Evolutionary conservation across 2,329 filamentous ascomycete species (phyloP).

Genomic region (Bretziella fagacearum): DNA sequence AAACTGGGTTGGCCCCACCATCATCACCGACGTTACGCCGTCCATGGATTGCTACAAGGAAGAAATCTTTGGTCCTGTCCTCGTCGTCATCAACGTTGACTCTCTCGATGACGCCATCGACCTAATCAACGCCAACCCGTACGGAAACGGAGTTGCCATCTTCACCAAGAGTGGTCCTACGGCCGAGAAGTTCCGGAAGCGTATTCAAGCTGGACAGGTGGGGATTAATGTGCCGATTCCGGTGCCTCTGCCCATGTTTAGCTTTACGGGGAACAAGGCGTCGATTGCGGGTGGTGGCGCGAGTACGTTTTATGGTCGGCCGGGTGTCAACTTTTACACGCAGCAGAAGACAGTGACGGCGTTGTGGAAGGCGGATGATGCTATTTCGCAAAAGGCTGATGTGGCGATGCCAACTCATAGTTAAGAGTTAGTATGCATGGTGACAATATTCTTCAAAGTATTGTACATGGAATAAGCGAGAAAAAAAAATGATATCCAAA

Average conservation of each 20-base stretch:
- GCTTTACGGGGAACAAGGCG: constrained; percentile 69
- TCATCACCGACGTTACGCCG: constrained; percentile 64
- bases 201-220: constrained; percentile 72
- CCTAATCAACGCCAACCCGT: constrained; percentile 71
- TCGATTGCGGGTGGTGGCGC: constrained; percentile 80
- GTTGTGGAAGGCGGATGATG: constrained; percentile 45
- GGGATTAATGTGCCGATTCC: constrained; percentile 74
- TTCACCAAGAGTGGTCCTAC: constrained; percentile 66
- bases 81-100: constrained; percentile 63
- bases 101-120: constrained; percentile 66
- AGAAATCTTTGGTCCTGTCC: constrained; percentile 73
- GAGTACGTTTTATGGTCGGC: constrained; percentile 88
- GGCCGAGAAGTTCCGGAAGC: constrained; percentile 59
- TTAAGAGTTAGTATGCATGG: too few relatives aligned
- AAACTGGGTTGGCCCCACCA: constrained; percentile 59
- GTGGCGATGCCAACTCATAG: constrained; percentile 59
- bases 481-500: background rate
- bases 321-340: constrained; percentile 86
- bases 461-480: too few relatives aligned
- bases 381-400: constrained; percentile 65
- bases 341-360: constrained; percentile 96
- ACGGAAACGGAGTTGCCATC: constrained; percentile 73
- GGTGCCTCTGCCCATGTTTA: constrained; percentile 54
- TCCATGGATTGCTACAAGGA: constrained; percentile 73
- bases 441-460: too few relatives aligned